Base-by-base conservation (phyloP, 2,329 filamentous ascomycete genomes). In the Coniochaeta sp. region DNA sequence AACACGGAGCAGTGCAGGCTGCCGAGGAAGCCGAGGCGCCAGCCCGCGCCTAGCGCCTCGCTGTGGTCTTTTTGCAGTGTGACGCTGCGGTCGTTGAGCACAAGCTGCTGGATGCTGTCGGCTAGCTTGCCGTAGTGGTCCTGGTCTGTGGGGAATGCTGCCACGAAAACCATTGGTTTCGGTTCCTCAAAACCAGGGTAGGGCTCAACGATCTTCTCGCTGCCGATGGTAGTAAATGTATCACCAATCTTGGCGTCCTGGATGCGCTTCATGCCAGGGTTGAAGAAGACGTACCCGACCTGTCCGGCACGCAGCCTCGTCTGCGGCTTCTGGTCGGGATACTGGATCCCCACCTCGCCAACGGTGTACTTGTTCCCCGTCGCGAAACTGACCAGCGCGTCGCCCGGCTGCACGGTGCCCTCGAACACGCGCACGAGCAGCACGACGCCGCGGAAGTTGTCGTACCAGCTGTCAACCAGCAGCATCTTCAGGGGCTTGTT, bases 1-100 rank as follows among this genome's bases (percentile, higher is more conserved):
- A 99, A 99, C 4, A 99, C 94, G n/a, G 91, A 97, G 71, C 94
- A 97, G 67, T 99, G 94, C 47, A 99, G 74, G 12, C 91, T 97
- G n/a, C 94, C 94, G 3, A 99, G 72, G 64, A 99, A 99, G 0
- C 94, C 94, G 10, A 99, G 73, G 45, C 94, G 85, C 86, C 94
- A 99, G 2, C 94, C 94, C 1, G 92, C 89, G 1, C 94, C 94
- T 0, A 99, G 76, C 1, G 94, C 94, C 63, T 97, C 91, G 0
- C 91, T 96, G 24, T 89, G 89, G 65, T 97, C 94, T 66, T 97
- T 97, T 60, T 91, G 87, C 46, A 97, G 75, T 3, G 91, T 96
- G 28, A 99, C 89, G 65, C 91, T 96, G 53, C 94, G 85, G 67
- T 99, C 94, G 66, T 99, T 99, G 50, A 99, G 81, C 2, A 92